phyloP scores from a whole-genome alignment of 768 basidiomycete genomes.

The Trametes maxima region DNA sequence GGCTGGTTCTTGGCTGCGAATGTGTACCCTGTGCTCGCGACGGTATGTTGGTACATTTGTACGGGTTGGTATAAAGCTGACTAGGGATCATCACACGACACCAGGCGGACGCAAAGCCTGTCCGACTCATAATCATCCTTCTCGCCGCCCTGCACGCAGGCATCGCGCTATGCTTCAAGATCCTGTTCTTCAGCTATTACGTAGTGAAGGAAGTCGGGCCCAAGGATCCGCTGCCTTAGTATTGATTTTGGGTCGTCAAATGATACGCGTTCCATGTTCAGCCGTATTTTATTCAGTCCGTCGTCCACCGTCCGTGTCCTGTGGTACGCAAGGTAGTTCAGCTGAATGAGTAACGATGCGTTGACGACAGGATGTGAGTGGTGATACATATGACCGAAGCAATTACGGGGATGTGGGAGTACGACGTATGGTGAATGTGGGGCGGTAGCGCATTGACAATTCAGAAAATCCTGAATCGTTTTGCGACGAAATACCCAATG shows the following conservation, averaged over 20 bases:
- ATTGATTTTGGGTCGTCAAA: background rate
- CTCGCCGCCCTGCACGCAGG: slow-evolving; percentile 76
- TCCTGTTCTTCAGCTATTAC: slow-evolving; percentile 70
- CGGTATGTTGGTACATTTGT: slow-evolving; percentile 50
- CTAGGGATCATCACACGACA: background rate
- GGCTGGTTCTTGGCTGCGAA: slow-evolving; percentile 86
- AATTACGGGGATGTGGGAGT: background rate
- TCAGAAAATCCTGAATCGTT: slow-evolving; percentile 29
- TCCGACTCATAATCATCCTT: slow-evolving; percentile 78
- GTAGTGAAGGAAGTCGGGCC: slow-evolving; percentile 44
- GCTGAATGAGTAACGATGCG: too few species aligned
- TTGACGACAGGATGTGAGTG: background rate
- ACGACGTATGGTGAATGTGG: background rate
- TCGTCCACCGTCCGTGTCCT: background rate
- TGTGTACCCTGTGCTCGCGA: slow-evolving; percentile 87
- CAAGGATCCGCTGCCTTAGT: slow-evolving; percentile 31
- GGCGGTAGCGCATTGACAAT: background rate
- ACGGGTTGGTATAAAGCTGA: background rate
- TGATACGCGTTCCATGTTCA: background rate
- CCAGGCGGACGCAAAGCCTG: slow-evolving; percentile 85
- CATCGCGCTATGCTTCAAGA: slow-evolving; percentile 85
- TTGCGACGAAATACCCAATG: slow-evolving; percentile 48
- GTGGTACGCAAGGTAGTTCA: background rate
- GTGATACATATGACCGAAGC: background rate
- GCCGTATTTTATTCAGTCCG: slow-evolving; percentile 1